phyloP scores from a whole-genome alignment of 352 stramenopile genomes.

The Phytophthora pistaciae region DNA sequence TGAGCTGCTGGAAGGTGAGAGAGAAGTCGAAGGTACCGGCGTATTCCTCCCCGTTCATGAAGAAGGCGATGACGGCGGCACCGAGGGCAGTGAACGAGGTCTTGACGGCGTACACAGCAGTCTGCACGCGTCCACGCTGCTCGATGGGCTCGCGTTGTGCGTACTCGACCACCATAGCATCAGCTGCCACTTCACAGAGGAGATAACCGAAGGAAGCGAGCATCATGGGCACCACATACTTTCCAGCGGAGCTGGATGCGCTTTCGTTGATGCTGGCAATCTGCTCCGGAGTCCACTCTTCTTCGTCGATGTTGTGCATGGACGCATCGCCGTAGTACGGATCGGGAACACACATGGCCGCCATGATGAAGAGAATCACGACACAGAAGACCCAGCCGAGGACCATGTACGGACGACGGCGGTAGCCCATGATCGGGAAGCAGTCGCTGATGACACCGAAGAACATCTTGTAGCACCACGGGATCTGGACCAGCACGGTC shows the following conservation, averaged over 20 bases:
- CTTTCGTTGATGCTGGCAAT: slow-evolving; percentile 41
- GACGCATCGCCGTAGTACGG: slow-evolving; percentile 52
- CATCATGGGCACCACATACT: slow-evolving; percentile 67
- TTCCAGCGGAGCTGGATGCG: slow-evolving; percentile 35
- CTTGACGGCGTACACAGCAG: slow-evolving; percentile 53
- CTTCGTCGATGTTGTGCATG: slow-evolving; percentile 41
- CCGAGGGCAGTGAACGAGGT: slow-evolving; percentile 49
- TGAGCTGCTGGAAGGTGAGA: slow-evolving; percentile 50
- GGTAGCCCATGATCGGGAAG: slow-evolving; percentile 52
- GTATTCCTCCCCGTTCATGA: slow-evolving; percentile 54
- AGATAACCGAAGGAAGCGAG: slow-evolving; percentile 61
- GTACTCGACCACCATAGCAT: slow-evolving; percentile 71
- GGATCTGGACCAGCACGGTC: slow-evolving; percentile 53
- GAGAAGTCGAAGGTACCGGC: slow-evolving; percentile 47
- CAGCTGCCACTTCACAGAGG: slow-evolving; percentile 53
- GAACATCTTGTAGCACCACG: slow-evolving; percentile 61
- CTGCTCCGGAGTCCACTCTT: slow-evolving; percentile 41
- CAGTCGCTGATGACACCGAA: slow-evolving; percentile 59
- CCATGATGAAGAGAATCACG: slow-evolving; percentile 43
- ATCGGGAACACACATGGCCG: slow-evolving; percentile 27
- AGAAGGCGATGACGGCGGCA: slow-evolving; percentile 46
- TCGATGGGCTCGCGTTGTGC: slow-evolving; percentile 55
- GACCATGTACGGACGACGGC: slow-evolving; percentile 56
- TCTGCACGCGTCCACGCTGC: slow-evolving; percentile 49
- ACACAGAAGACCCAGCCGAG: slow-evolving; percentile 52